Percentiles rank a stretch among this genome's conserved stretches.
Evolutionary conservation across 176 grass and related monocot species (phyloP).

Genomic region (Aegilops sharonensis): DNA sequence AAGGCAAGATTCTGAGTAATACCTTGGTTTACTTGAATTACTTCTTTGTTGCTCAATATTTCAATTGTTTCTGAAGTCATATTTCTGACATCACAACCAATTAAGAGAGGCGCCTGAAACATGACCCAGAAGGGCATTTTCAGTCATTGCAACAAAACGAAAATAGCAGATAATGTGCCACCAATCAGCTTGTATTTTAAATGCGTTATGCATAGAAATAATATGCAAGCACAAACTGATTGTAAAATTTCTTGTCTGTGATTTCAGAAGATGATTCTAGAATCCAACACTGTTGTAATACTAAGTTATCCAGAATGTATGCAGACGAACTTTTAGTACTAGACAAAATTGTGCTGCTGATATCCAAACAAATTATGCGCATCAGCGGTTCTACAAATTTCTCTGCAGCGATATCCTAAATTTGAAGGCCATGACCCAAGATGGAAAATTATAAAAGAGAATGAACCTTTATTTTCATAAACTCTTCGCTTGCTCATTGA

Average conservation of each 20-base stretch:
- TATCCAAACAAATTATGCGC: background rate
- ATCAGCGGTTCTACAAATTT: background rate
- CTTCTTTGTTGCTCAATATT: conserved; percentile 89
- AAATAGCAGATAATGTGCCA: background rate
- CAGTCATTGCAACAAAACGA: conserved; percentile 2
- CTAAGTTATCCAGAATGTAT: background rate
- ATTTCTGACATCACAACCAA: conserved; percentile 97
- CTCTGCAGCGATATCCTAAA: background rate
- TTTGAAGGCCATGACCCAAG: background rate
- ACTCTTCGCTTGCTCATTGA: background rate
- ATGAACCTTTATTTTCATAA: background rate
- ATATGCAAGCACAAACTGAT: background rate
- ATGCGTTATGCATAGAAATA: background rate
- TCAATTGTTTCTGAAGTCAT: conserved; percentile 78
- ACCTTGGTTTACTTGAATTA: conserved; percentile 97
- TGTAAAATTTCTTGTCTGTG: background rate
- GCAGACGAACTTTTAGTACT: background rate
- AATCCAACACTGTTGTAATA: background rate
- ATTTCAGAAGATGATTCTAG: background rate
- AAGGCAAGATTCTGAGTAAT: conserved; percentile 17
- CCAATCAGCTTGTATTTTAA: background rate
- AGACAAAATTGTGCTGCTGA: background rate
- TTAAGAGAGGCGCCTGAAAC: conserved; percentile 93
- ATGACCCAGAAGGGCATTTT: background rate
- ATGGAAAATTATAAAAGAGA: background rate